A percentile compares a stretch with the other conserved stretches of the same genome.
phyloP scores from a whole-genome alignment of 192 early-diverging fungal genomes.

The Piromyces finnis region DNA sequence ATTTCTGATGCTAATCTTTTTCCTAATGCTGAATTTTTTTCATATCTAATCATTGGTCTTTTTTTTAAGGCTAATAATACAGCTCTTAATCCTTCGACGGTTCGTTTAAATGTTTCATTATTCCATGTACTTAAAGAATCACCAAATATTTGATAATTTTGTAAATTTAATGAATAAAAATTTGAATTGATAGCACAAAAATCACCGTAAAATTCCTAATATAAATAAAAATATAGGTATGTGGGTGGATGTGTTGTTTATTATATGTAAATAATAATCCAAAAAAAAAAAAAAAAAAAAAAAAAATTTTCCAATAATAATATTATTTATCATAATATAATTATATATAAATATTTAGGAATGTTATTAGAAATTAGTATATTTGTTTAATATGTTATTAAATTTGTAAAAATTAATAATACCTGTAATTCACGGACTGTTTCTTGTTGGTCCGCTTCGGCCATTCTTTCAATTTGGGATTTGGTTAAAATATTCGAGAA shows the following conservation, averaged over 20 bases:
- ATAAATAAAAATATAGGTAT: too few relatives aligned
- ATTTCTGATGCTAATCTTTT: constrained; percentile 66
- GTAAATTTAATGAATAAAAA: constrained; percentile 62
- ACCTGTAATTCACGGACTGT: constrained; percentile 85
- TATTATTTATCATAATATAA: too few relatives aligned
- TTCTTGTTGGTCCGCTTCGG: constrained; percentile 89
- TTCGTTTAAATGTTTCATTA: constrained; percentile 47
- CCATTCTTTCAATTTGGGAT: constrained; percentile 73
- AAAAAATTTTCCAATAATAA: too few relatives aligned
- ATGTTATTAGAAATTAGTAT: too few relatives aligned
- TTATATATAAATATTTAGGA: too few relatives aligned
- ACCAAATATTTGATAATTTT: constrained; percentile 46
- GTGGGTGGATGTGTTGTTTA: too few relatives aligned
- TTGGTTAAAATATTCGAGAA: constrained; percentile 91
- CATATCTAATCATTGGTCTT: constrained; percentile 82
- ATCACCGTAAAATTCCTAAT: constrained; percentile 80
- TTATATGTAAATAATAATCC: too few relatives aligned
- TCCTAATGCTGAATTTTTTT: constrained; percentile 62
- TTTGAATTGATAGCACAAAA: constrained; percentile 67
- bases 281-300: too few relatives aligned
- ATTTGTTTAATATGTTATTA: too few relatives aligned
- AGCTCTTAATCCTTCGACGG: constrained; percentile 58
- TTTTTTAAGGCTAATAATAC: constrained; percentile 73
- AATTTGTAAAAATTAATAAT: too few relatives aligned
- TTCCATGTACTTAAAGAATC: constrained; percentile 63